Base-by-base conservation (phyloP, 768 basidiomycete genomes). In the Tylopilus balloui region DNA sequence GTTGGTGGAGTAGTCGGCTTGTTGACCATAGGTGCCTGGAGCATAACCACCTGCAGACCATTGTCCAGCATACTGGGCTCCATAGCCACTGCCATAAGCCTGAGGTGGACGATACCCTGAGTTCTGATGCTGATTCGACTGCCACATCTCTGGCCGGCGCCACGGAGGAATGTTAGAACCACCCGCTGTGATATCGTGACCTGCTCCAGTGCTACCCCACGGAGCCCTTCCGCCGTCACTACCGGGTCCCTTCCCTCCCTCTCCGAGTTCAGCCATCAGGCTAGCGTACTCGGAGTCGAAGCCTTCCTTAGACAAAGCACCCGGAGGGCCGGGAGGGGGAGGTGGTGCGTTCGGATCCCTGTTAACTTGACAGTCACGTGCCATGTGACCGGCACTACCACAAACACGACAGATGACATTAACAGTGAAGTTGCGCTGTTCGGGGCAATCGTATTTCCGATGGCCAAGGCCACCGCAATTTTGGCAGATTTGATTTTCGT, bases 351-450 rank as follows among this genome's bases (percentile, higher is more conserved):
- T 89, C 51, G 90, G 88, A 69, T 93, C 90, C 64, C 84, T 92
- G 71, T 92, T 89, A 65, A 90, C 87, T 40, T 91, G 89, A 69
- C 95, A 98, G 72, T 98, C 95, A 58, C 94, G 86, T 42, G 94
- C 95, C 95, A 99, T 97, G 73, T 98, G 95, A 31, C 96, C 95
- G 34, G 93, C 92, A 62, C 92, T 94, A 53, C 95, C 95, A 69
- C 96, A 99, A 62, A 94, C 83, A 64, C 92, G 93, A 78, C 96
- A 99, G 65, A 97, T 95, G 75, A 99, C 94, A 76, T 95, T 95
- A 73, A 96, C 96, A 59, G 92, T 94, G 74, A 93, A 98, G 74
- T 96, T 96, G 69, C 89, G 85, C 70, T 96, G 92, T 72, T 97
- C 92, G 15, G 94, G 93, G 69, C 96, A 99, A 70, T 98, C 96